Conservation (phyloP, 2,329 filamentous ascomycete genomes). For the Coniochaeta hoffmannii region DNA sequence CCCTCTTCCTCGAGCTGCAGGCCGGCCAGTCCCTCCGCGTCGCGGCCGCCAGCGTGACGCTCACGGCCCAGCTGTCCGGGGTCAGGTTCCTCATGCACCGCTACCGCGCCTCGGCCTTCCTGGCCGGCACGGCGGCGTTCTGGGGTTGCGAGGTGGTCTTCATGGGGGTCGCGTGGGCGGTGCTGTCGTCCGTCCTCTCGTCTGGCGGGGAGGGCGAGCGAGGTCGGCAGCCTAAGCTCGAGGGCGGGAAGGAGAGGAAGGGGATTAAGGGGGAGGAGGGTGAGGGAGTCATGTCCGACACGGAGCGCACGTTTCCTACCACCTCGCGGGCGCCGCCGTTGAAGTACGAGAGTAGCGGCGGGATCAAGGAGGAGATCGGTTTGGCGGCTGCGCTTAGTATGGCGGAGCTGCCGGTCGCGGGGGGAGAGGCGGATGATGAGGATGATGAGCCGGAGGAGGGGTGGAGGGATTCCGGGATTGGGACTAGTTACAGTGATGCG, state of each 20-base stretch:
- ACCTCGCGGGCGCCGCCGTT: conserved; percentile 32
- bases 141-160: conserved; percentile 70
- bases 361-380: conserved; percentile 29
- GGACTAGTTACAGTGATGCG: background rate
- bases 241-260: conserved; percentile 14
- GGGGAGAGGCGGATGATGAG: conserved; percentile 39
- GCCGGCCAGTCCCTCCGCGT: conserved; percentile 65
- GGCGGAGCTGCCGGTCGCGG: conserved; percentile 12
- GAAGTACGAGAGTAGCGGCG: conserved; percentile 25
- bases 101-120: conserved; percentile 62
- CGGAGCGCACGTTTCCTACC: conserved; percentile 34
- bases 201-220: conserved; percentile 1
- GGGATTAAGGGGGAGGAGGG: conserved; percentile 22
- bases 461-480: conserved; percentile 1
- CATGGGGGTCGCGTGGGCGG: conserved; percentile 56
- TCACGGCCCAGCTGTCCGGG: conserved; percentile 70
- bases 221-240: background rate
- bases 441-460: conserved; percentile 18
- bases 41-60: conserved; percentile 59
- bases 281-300: conserved; percentile 35
- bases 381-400: conserved; percentile 10
- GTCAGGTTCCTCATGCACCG: conserved; percentile 83
- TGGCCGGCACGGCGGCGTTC: conserved; percentile 63
- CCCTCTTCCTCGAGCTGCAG: conserved; percentile 56
- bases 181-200: conserved; percentile 33